These are phyloP conservation scores for Penicillium janthinellum DNA, from an alignment of 2,329 filamentous ascomycete species.

Conservation along the genomic window DNA sequence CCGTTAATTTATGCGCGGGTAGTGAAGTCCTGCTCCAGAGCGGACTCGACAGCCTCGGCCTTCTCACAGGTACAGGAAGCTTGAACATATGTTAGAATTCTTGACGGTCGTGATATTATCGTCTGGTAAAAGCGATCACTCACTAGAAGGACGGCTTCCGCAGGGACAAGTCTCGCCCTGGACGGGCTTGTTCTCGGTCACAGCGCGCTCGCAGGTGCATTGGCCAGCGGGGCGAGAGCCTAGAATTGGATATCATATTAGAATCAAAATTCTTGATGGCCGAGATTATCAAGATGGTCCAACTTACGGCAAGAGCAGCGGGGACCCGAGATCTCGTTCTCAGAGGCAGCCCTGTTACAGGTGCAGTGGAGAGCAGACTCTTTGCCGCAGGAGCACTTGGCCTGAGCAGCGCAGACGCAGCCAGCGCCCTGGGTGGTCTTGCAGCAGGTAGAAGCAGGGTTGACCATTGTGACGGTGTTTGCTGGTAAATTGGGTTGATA, in stretches of 20 bases:
- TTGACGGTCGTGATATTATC: background rate
- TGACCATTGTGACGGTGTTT: conserved; percentile 42
- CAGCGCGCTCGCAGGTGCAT: conserved; percentile 77
- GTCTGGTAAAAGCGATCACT: conserved; percentile 34
- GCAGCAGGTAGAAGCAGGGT: conserved; percentile 59
- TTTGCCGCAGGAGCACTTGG: conserved; percentile 85
- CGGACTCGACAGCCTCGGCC: conserved; percentile 61
- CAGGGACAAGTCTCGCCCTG: conserved; percentile 70
- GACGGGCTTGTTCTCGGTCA: conserved; percentile 66
- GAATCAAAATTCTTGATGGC: background rate
- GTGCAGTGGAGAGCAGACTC: conserved; percentile 82
- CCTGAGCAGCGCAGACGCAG: conserved; percentile 61
- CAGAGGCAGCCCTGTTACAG: conserved; percentile 72
- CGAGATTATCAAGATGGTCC: background rate
- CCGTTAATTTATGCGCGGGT: conserved; percentile 51
- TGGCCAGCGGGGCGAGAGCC: conserved; percentile 73
- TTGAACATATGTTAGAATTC: conserved; percentile 32
- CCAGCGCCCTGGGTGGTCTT: conserved; percentile 55
- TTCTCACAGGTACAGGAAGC: conserved; percentile 83
- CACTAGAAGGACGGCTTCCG: conserved; percentile 72
- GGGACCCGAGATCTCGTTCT: conserved; percentile 73
- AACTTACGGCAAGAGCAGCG: conserved; percentile 78
- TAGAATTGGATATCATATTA: conserved; percentile 28
- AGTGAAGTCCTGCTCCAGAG: conserved; percentile 83
- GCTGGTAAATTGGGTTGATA: conserved; percentile 6